Base-by-base conservation (phyloP, 192 early-diverging fungal genomes). In the Entomortierella chlamydospora region DNA sequence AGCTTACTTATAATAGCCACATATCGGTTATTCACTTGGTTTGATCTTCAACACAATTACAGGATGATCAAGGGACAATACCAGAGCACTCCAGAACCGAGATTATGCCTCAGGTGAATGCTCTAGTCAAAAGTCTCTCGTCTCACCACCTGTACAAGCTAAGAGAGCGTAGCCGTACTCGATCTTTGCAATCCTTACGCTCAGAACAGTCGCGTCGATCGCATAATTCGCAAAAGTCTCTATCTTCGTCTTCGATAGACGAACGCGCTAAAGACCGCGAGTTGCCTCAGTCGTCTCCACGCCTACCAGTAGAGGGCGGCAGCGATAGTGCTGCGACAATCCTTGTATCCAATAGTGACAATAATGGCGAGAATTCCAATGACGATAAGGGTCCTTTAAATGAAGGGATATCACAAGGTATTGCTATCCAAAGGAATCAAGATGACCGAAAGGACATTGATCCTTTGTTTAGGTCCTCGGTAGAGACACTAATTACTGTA, bases 11-110 rank as follows among this genome's bases (percentile, higher is more conserved):
- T n/a, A n/a, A n/a, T n/a, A n/a, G n/a, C n/a, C n/a, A n/a, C n/a
- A n/a, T n/a, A n/a, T n/a, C n/a, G n/a, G n/a, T n/a, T n/a, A n/a
- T n/a, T n/a, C n/a, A n/a, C n/a, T n/a, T n/a, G n/a, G n/a, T n/a
- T n/a, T n/a, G n/a, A n/a, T n/a, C n/a, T n/a, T n/a, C n/a, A n/a
- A n/a, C n/a, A n/a, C n/a, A n/a, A 37, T 37, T 10, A 37, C 33
- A 57, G 56, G 56, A 57, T 31, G 33, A 33, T n/a, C 7, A 57
- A 57, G 31, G 56, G 23, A 57, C 56, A 12, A 1, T 57, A 20
- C 56, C 56, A 57, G 31, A n/a, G 31, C 1, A 34, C 1, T 5
- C 56, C 2, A 28, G 56, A 20, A 17, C 47, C 12, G 29, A 47
- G 26, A 47, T 29, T 50, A 4, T 43, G 18, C 61, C 47, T 18